These are phyloP conservation scores for Cochlearia excelsa DNA, from an alignment of 345 rosid species.

Conservation along the genomic window DNA sequence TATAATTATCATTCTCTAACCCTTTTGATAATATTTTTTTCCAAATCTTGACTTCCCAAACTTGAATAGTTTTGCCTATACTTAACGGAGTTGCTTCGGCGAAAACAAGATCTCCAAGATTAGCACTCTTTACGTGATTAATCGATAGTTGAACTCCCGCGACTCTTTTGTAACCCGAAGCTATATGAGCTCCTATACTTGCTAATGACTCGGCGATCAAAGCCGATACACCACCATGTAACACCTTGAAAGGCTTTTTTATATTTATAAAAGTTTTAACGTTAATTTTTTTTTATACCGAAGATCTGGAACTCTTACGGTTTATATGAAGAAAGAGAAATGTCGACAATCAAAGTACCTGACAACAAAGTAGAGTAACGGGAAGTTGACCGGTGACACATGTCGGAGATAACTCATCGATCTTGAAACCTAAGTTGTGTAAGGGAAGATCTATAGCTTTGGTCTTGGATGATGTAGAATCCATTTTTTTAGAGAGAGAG, in stretches of 20 bases:
- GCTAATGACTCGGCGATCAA: constrained; percentile 80
- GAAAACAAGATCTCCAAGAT: constrained; percentile 59
- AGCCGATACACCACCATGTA: constrained; percentile 96
- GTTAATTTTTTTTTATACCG: too few relatives aligned
- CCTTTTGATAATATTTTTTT: constrained; percentile 41
- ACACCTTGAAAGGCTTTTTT: constrained; percentile 79
- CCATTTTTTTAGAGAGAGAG: constrained; percentile 26
- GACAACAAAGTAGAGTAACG: constrained; percentile 56
- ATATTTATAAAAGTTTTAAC: background rate
- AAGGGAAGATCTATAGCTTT: constrained; percentile 46
- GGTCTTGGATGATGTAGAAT: constrained; percentile 39
- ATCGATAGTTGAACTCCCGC: constrained; percentile 90
- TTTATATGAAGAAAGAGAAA: background rate
- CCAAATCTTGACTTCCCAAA: constrained; percentile 80
- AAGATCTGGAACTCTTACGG: too few relatives aligned
- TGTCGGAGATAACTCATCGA: constrained; percentile 50
- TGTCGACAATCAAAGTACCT: constrained; percentile 40
- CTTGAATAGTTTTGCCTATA: constrained; percentile 77
- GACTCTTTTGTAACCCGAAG: constrained; percentile 65
- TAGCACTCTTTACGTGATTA: constrained; percentile 73
- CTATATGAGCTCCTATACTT: constrained; percentile 89
- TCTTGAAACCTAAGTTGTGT: constrained; percentile 50
- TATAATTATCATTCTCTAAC: constrained; percentile 34
- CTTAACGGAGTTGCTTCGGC: constrained; percentile 73
- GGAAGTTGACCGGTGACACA: constrained; percentile 65